These are phyloP conservation scores for Pleurotus sapidus DNA, from an alignment of 768 basidiomycete genomes.

Conservation along the genomic window DNA sequence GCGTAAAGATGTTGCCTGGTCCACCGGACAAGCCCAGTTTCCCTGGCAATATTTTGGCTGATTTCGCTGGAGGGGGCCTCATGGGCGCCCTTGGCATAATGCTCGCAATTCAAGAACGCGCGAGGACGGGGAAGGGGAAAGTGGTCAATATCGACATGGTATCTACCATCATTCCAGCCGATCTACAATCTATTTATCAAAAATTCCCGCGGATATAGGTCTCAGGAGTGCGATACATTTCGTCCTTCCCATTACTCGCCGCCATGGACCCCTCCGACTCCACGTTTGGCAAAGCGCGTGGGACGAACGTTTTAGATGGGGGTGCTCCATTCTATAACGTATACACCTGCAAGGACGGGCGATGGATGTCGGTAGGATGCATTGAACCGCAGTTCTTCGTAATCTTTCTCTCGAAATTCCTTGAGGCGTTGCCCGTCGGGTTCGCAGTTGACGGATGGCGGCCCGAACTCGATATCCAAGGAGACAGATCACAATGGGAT, in stretches of 20 bases:
- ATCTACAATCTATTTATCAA: neutral
- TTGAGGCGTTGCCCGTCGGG: constrained; percentile 41
- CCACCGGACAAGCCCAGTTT: constrained; percentile 59
- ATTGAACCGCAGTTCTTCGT: constrained; percentile 72
- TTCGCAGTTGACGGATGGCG: constrained; percentile 52
- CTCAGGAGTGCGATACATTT: constrained; percentile 75
- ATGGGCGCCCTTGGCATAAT: constrained; percentile 72
- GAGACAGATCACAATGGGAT: constrained; percentile 52
- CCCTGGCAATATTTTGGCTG: constrained; percentile 75
- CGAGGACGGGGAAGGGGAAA: constrained; percentile 65
- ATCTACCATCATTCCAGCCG: constrained; percentile 7
- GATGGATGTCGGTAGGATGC: constrained; percentile 77
- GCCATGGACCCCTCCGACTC: constrained; percentile 26
- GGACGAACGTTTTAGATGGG: constrained; percentile 65
- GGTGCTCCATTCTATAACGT: constrained; percentile 77
- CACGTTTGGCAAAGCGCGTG: constrained; percentile 41
- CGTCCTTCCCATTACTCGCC: constrained; percentile 66
- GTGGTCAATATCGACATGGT: constrained; percentile 80
- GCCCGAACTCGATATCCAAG: constrained; percentile 45
- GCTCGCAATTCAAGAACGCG: constrained; percentile 69
- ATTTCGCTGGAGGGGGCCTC: constrained; percentile 81
- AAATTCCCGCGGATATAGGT: constrained; percentile 43
- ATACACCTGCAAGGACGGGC: constrained; percentile 69
- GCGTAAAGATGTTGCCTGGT: constrained; percentile 63
- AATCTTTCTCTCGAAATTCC: constrained; percentile 55